Evolutionary conservation across 2,329 filamentous ascomycete genomes (phyloP).

Genomic region (Arthrobotrys conoides): DNA sequence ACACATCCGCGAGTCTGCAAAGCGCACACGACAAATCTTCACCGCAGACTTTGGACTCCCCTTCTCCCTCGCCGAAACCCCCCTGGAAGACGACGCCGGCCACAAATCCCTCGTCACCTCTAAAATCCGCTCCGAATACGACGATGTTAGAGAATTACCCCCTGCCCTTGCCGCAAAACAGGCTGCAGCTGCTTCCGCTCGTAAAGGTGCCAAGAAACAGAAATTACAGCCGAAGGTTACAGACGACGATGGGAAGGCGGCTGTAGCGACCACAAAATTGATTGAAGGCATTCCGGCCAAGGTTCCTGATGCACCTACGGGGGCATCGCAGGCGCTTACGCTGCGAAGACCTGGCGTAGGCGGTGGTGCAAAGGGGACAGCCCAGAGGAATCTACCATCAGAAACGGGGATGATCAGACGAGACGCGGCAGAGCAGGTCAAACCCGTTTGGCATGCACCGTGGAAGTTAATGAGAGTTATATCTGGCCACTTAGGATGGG

Average conservation of each 20-base stretch:
- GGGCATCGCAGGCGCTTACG: conserved; percentile 73
- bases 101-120: conserved; percentile 69
- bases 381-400: conserved; percentile 62
- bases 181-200: conserved; percentile 73
- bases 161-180: conserved; percentile 84
- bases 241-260: conserved; percentile 68
- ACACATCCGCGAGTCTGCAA: conserved; percentile 69
- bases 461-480: conserved; percentile 99
- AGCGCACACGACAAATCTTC: conserved; percentile 72
- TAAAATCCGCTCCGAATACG: conserved; percentile 81
- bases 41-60: conserved; percentile 70
- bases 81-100: conserved; percentile 65
- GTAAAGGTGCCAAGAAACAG: conserved; percentile 67
- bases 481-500: conserved; percentile 96
- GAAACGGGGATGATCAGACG: conserved; percentile 62
- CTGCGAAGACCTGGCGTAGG: conserved; percentile 69
- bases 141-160: conserved; percentile 81
- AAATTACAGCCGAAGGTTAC: conserved; percentile 64
- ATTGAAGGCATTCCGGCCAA: conserved; percentile 75
- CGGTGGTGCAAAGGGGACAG: conserved; percentile 61
- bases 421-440: conserved; percentile 74
- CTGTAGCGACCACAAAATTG: conserved; percentile 75
- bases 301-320: conserved; percentile 66
- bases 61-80: conserved; percentile 61
- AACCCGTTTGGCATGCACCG: conserved; percentile 95